Evolutionary conservation across 306 rosid genomes (phyloP).

Genomic region (Fragaria ananassa): DNA sequence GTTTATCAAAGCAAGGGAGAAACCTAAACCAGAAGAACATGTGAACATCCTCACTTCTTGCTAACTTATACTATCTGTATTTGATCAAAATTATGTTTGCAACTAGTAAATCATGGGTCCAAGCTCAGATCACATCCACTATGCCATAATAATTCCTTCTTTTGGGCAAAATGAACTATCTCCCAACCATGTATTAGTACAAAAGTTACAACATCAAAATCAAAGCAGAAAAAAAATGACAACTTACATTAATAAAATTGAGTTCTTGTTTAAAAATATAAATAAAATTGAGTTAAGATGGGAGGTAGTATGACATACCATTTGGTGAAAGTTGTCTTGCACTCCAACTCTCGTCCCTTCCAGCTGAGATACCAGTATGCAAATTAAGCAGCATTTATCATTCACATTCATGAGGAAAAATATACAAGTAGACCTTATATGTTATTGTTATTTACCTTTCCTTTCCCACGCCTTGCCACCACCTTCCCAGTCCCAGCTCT

Average conservation of each 20-base stretch:
- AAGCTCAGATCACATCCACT: not conserved
- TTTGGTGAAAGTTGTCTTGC: constrained; percentile 1
- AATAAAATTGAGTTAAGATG: not conserved
- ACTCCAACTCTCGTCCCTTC: constrained; percentile 10
- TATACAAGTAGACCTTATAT: not conserved
- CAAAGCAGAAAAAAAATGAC: not conserved
- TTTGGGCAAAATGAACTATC: not conserved
- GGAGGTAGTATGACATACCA: constrained; percentile 13
- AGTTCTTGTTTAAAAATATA: too few relatives aligned
- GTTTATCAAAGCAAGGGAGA: not conserved
- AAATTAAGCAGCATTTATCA: not conserved
- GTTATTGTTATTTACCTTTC: constrained; percentile 18
- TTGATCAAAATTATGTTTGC: not conserved
- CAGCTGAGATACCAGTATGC: constrained; percentile 17
- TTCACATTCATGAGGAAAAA: not conserved
- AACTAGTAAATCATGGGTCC: not conserved
- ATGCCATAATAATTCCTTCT: not conserved
- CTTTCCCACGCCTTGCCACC: constrained; percentile 15
- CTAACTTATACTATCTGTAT: not conserved
- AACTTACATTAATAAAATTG: not conserved
- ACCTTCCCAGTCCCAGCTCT: constrained; percentile 19
- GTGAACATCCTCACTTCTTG: constrained; percentile 3
- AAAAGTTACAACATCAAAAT: not conserved
- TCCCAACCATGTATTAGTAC: not conserved
- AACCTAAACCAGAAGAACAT: not conserved